Evolutionary conservation across 169 alveolate genomes (phyloP), one percentile per base, ranked within the genome.

Genomic region (Plasmodium billcollinsi): DNA sequence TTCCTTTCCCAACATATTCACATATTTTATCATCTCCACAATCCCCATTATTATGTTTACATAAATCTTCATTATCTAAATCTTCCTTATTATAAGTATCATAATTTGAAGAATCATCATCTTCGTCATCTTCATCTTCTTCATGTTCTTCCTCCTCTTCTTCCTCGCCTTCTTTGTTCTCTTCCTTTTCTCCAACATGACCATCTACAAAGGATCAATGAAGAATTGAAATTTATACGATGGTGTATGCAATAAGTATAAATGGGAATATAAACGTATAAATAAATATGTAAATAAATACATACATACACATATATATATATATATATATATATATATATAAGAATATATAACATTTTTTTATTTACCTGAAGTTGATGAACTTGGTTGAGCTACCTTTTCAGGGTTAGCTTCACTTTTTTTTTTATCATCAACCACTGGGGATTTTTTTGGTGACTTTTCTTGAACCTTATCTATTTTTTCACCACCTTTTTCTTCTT

Each of bases 11-110:
- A 20, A 83, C n/a, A 20, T 67, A 2, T 50, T 71, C 86, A 83
- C 91, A 83, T 39, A 83, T 4, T 70, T 69, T 29, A 24, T 70
- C 74, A n/a, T 56, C 52, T 18, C 91, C 85, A 83, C 91, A 83
- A 12, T 73, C 85, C 2, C 91, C 91, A 83, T 83, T 83, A 14
- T 83, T 70, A 1, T 52, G 58, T 33, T 2, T 21, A n/a, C 91
- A 83, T 15, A 50, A 9, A 15, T 63, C 39, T 65, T 9, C 62
- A 54, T 52, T 62, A 18, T 75, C 89, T 33, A 7, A 33, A 33
- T 33, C 8, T 33, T 5, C 45, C 8, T 3, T 33, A 3, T 33
- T 33, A 33, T 3, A 4, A 33, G 45, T 33, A 33, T 33, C 45
- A 29, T 29, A 2, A 29, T 5, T 29, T 29, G 43, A 29, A 29